These are phyloP conservation scores for Umbellularia californica DNA, from an alignment of 164 flowering plant genomes.

Conservation along the genomic window DNA sequence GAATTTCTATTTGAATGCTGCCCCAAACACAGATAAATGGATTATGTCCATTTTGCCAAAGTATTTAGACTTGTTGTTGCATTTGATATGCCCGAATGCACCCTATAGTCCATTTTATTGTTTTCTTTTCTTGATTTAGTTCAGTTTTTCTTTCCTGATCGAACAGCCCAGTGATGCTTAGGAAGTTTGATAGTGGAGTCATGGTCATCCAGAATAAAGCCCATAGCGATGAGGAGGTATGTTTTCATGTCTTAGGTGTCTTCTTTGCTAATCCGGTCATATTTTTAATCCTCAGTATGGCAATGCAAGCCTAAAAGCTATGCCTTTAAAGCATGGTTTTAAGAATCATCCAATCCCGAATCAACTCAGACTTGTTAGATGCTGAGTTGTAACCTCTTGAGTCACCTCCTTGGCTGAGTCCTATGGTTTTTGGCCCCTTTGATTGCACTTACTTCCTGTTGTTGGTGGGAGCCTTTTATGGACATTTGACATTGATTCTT, in stretches of 20 bases:
- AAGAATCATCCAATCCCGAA: too few species aligned
- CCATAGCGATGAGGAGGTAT: constrained; percentile 94
- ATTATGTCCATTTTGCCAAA: not conserved
- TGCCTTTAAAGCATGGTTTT: too few species aligned
- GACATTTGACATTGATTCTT: too few species aligned
- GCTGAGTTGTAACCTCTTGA: too few species aligned
- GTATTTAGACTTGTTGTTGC: not conserved
- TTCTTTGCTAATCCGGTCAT: not conserved
- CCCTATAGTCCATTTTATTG: too few species aligned
- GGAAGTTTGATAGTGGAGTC: constrained; percentile 98
- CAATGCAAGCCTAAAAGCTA: too few species aligned
- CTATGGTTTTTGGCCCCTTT: too few species aligned
- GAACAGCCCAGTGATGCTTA: constrained; percentile 78
- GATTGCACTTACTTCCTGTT: too few species aligned
- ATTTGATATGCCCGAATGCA: not conserved
- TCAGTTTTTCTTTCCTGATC: not conserved
- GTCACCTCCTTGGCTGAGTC: too few species aligned
- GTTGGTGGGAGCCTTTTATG: too few species aligned
- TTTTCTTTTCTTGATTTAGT: not conserved
- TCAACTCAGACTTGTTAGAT: too few species aligned
- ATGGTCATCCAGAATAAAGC: constrained; percentile 92
- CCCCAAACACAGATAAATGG: not conserved
- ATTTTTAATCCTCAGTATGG: not conserved
- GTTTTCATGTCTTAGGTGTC: not conserved
- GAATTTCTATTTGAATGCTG: not conserved